These are phyloP conservation scores for Linum lewisii DNA, from an alignment of 345 rosid species.

Conservation along the genomic window DNA sequence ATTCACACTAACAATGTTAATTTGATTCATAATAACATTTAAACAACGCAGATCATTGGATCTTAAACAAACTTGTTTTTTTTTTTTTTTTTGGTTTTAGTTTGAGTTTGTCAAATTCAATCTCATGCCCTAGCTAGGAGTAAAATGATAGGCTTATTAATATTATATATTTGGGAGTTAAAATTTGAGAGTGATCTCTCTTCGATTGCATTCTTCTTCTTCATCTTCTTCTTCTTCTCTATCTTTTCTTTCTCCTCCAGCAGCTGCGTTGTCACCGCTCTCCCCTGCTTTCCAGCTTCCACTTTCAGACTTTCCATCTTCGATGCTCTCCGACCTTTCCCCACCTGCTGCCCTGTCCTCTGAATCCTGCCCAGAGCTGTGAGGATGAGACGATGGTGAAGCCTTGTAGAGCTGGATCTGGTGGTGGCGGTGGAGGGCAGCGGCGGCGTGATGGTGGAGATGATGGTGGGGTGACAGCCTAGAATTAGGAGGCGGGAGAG, in stretches of 20 bases:
- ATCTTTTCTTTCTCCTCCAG: conserved; percentile 44
- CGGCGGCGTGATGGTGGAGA: conserved; percentile 28
- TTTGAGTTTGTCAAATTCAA: no score
- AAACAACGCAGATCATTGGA: no score
- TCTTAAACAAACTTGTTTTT: no score
- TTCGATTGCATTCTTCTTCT: conserved; percentile 73
- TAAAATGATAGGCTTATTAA: no score
- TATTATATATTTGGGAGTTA: conserved; percentile 11
- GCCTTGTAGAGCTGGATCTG: conserved; percentile 48
- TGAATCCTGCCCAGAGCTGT: conserved; percentile 40
- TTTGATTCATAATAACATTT: no score
- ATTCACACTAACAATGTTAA: no score
- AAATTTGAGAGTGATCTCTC: conserved; percentile 87
- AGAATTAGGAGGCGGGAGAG: conserved; percentile 15
- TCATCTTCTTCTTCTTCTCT: no score
- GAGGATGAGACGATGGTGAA: conserved; percentile 26
- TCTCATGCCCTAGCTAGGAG: no score
- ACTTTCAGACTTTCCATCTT: conserved; percentile 77
- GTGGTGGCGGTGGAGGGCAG: conserved; percentile 26
- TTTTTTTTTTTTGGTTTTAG: no score
- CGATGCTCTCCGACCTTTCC: conserved; percentile 68
- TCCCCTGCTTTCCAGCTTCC: conserved; percentile 65
- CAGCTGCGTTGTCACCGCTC: conserved; percentile 46
- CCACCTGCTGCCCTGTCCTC: conserved; percentile 33
- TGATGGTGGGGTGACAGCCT: conserved; percentile 28